Evolutionary conservation across 306 rosid genomes (phyloP), one percentile per base, ranked within the genome.

Genomic region (Betula pendula): DNA sequence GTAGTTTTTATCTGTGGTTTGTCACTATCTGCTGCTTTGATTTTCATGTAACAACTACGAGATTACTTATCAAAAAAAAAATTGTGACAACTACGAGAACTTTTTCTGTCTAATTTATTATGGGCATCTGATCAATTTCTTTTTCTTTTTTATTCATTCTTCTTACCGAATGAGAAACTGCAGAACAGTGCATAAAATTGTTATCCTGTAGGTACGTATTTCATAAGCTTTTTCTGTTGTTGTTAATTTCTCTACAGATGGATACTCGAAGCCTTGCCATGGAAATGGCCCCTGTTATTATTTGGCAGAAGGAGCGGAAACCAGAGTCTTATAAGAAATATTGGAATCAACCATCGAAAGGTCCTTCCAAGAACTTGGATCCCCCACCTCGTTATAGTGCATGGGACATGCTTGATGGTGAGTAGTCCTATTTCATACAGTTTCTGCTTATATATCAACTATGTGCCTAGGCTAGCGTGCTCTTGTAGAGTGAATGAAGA

Each of bases 211-310:
- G n/a, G 35, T 58, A 58, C 11, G 6, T 15, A 12, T n/a, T 73
- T 25, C 73, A 75, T 80, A 65, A 72, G 74, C 42, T 11, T 80
- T 65, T 81, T 79, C 67, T 72, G 52, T 76, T 22, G 70, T 81
- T 75, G n/a, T 75, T 87, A 24, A 72, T 77, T 71, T 44, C 19
- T 63, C 29, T 72, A 71, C 89, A 95, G 99, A 92, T 95, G 99
- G 95, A 91, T 79, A 73, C 88, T 62, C 90, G 82, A 62, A 82
- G 87, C 82, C 97, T 95, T 71, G 96, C 99, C 50, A 86, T 87
- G 96, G 99, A 95, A 85, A 88, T 95, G 90, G 87, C 97, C 74
- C 97, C 97, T 35, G 82, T 92, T 77, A 86, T 95, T 62, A 89
- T 92, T 88, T 96, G 99, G 99, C 89, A 85, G 77, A 79, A 72